Percentiles rank a stretch among this genome's conserved stretches.
These are phyloP conservation scores for Boletus mariae DNA, from an alignment of 1,284 basidiomycete genomes.

Conservation along the genomic window DNA sequence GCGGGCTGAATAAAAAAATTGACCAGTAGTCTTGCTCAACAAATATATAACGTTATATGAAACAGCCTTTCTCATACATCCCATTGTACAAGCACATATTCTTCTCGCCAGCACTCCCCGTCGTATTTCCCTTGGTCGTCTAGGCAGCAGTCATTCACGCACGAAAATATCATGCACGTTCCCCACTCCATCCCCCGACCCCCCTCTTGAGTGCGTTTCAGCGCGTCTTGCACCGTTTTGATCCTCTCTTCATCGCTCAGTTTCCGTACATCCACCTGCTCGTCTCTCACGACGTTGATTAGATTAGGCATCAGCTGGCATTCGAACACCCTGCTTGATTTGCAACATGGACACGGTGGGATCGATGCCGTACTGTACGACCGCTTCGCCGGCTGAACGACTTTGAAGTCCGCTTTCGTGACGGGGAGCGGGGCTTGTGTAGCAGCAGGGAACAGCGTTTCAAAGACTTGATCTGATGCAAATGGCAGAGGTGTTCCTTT, in stretches of 20 bases:
- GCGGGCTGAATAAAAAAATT: constrained; percentile 12
- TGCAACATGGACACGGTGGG: constrained; percentile 59
- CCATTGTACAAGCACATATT: constrained; percentile 72
- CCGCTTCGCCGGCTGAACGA: constrained; percentile 45
- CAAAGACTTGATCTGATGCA: constrained; percentile 64
- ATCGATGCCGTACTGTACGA: constrained; percentile 47
- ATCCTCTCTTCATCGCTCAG: constrained; percentile 58
- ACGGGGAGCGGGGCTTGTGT: constrained; percentile 43
- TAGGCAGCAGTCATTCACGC: constrained; percentile 65
- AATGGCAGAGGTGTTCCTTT: constrained; percentile 72
- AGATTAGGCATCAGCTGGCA: constrained; percentile 86
- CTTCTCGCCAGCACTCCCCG: constrained; percentile 66
- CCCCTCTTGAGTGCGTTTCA: constrained; percentile 43
- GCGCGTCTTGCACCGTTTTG: constrained; percentile 47
- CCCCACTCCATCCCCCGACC: constrained; percentile 78
- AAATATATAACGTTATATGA: constrained; percentile 18
- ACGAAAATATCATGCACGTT: constrained; percentile 77
- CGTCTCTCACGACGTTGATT: constrained; percentile 60
- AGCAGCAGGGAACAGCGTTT: constrained; percentile 62
- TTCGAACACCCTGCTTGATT: constrained; percentile 66
- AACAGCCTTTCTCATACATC: constrained; percentile 39
- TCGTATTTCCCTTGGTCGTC: constrained; percentile 39
- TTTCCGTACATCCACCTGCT: constrained; percentile 30
- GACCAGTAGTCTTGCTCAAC: too few relatives aligned
- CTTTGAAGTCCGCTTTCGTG: constrained; percentile 58